phyloP scores from a whole-genome alignment of 2,329 filamentous ascomycete species.

The Nemania sp. region DNA sequence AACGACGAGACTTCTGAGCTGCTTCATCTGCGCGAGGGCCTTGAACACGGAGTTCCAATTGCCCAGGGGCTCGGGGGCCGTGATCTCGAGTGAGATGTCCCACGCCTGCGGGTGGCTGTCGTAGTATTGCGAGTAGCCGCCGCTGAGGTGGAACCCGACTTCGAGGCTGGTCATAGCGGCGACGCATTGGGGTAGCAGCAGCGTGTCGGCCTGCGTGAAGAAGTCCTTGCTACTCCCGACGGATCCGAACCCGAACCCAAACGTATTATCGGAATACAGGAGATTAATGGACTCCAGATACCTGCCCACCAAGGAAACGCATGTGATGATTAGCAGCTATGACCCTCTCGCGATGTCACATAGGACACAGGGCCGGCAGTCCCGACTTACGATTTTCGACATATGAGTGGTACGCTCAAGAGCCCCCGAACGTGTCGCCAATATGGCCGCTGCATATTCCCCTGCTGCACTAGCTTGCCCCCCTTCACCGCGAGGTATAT shows the following conservation, averaged over 20 bases:
- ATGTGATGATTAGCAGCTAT: slow-evolving; percentile 23
- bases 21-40: slow-evolving; percentile 35
- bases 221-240: slow-evolving; percentile 35
- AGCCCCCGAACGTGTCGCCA: slow-evolving; percentile 36
- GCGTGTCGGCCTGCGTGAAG: slow-evolving; percentile 36
- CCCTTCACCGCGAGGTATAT: slow-evolving; percentile 35
- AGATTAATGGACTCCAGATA: slow-evolving; percentile 40
- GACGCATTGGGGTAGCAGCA: slow-evolving; percentile 37
- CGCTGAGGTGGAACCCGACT: slow-evolving; percentile 39
- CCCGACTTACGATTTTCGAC: slow-evolving; percentile 38
- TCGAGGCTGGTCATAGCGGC: slow-evolving; percentile 39
- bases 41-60: slow-evolving; percentile 39
- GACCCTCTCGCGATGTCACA: neutral
- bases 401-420: slow-evolving; percentile 36
- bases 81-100: slow-evolving; percentile 36
- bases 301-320: slow-evolving; percentile 13
- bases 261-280: slow-evolving; percentile 40
- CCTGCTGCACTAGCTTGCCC: slow-evolving; percentile 36
- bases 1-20: slow-evolving; percentile 35
- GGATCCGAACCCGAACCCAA: slow-evolving; percentile 37
- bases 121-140: slow-evolving; percentile 40
- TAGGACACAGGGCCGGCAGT: neutral
- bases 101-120: slow-evolving; percentile 38
- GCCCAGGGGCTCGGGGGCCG: slow-evolving; percentile 34
- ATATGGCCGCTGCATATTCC: slow-evolving; percentile 35